Conservation (phyloP, 2,329 filamentous ascomycete species). For the Colletotrichum karsti region DNA sequence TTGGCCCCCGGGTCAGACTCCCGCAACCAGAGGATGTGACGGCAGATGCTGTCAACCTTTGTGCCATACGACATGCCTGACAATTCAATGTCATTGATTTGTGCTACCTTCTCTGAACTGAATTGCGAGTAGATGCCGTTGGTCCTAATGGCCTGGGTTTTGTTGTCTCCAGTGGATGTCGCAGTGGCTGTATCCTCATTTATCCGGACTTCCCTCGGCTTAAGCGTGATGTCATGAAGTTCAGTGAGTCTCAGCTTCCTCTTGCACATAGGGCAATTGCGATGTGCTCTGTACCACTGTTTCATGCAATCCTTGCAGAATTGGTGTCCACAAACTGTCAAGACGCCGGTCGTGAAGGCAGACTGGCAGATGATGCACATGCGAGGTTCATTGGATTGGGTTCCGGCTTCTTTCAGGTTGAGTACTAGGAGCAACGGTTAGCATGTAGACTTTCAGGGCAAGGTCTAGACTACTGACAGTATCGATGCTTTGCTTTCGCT, state of each 20-base stretch:
- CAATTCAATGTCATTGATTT: slow-evolving; percentile 86
- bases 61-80: slow-evolving; percentile 80
- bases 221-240: slow-evolving; percentile 86
- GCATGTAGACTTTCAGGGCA: background rate
- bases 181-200: slow-evolving; percentile 48
- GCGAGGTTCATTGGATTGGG: slow-evolving; percentile 69
- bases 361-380: slow-evolving; percentile 89
- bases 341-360: slow-evolving; percentile 78
- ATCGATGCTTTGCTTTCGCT: slow-evolving; percentile 78
- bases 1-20: slow-evolving; percentile 87
- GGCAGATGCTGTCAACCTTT: slow-evolving; percentile 85
- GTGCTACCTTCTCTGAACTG: slow-evolving; percentile 72
- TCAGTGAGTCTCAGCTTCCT: slow-evolving; percentile 69
- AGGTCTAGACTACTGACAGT: slow-evolving; percentile 55
- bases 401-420: slow-evolving; percentile 64
- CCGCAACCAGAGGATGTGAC: slow-evolving; percentile 87
- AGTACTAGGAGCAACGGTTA: slow-evolving; percentile 47
- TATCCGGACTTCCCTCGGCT: slow-evolving; percentile 76
- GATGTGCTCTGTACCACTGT: slow-evolving; percentile 78
- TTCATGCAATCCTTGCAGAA: slow-evolving; percentile 91
- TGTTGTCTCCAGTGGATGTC: background rate
- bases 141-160: slow-evolving; percentile 35
- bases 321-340: slow-evolving; percentile 90
- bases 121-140: slow-evolving; percentile 80
- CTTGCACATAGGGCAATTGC: slow-evolving; percentile 88